Base-by-base conservation (phyloP, 805 yeast species). In the Wickerhamiella alocasiicola region DNA sequence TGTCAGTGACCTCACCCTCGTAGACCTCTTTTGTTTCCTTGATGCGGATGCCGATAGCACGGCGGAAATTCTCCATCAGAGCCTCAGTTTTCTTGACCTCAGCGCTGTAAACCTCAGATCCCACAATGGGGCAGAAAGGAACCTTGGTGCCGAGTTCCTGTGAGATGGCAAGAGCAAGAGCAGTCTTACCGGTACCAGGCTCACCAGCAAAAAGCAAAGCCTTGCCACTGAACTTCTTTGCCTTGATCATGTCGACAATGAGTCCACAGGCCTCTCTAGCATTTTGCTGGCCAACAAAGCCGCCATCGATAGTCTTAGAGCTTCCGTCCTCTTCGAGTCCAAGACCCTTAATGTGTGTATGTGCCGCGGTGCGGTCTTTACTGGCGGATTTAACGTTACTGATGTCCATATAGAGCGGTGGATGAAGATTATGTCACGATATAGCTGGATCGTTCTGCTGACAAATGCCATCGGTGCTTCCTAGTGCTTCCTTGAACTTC, bases 111-210 rank as follows among this genome's bases (percentile, higher is more conserved):
- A 91, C 67, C 63, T 91, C 98, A 44, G 85, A 75, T 28, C 96
- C 98, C 18, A 93, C 96, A 53, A 91, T 78, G 3, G 97, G 97
- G 55, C 95, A 87, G 59, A 91, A 91, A 35, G 98, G 98, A 41
- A 91, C 97, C 56, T 88, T 85, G 29, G 94, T 91, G 4, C 98
- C 98, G 52, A 91, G 68, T 59, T 84, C 95, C 59, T 91, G 97
- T 3, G 96, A 83, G 43, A 91, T 77, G 1, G 96, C 98, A 53
- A 91, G 69, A 0, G 97, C 97, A 54, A 91, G 70, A 1, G 98
- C 98, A 2, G 98, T 91, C 60, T 91, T 91, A 57, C 98, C 98
- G 5, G 97, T 88, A 0, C 97, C 95, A 7, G 98, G 97, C 5
- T 94, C 94, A 39, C 98, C 98, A 1, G 98, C 97, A 41, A 91